Base-by-base conservation (phyloP, 163 green algal species). In the Scenedesmus sp. region DNA sequence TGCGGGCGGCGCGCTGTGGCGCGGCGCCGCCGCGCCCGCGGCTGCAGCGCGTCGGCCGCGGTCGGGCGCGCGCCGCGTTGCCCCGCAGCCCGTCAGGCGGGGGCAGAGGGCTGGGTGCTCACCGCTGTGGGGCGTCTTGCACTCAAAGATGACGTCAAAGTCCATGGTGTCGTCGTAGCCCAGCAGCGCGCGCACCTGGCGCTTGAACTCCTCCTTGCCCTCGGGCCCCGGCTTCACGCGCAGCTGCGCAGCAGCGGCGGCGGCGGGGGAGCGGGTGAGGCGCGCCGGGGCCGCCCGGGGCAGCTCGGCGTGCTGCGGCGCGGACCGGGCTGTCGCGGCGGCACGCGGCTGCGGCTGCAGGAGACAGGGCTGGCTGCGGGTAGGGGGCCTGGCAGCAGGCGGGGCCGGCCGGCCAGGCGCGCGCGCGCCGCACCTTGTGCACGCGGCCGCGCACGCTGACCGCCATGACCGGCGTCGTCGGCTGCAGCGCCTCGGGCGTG, bases 81-180 rank as follows among this genome's bases (percentile, higher is more conserved):
- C 48, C 48, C 18, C 17, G 18, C 17, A 57, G 48, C 48, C 17
- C 15, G 48, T 18, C 15, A 57, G 48, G 18, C 48, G n/a, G n/a
- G n/a, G n/a, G n/a, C n/a, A n/a, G n/a, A n/a, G n/a, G n/a, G n/a
- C n/a, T n/a, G n/a, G 42, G 6, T n/a, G 7, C 70, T 79, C 58
- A 80, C 71, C 71, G 24, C 33, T 80, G 58, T 80, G 71, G 4
- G 71, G 71, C 13, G 71, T 80, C 31, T 80, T 80, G 71, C 71
- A 80, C 47, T 80, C 71, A 36, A 80, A 80, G 44, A 80, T 80
- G 60, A 80, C 71, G n/a, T 80, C 71, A 63, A 80, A 80, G 17
- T 80, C 71, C 56, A 72, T 62, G 29, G 44, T 48, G 28, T 80
- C 58, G 20, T 58, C 47, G n/a, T 75, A 81, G 24, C 73, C 73